phyloP scores from a whole-genome alignment of 2,329 filamentous ascomycete species.

The Alternaria conjuncta region DNA sequence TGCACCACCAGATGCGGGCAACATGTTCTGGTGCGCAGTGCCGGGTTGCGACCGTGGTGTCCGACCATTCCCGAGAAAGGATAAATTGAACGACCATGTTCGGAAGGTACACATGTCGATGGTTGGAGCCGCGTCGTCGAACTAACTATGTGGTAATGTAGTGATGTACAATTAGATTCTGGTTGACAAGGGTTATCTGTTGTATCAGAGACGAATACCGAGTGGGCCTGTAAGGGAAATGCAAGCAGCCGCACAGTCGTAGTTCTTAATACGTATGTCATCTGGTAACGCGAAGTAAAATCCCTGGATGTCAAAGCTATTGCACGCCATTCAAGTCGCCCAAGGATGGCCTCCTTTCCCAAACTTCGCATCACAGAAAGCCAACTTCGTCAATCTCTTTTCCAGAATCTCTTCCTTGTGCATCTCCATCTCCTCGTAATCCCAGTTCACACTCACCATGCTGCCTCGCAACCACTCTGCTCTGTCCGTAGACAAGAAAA shows the following conservation, averaged over 20 bases:
- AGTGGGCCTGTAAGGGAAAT: background rate
- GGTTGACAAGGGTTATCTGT: background rate
- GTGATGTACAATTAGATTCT: background rate
- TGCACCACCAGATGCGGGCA: background rate
- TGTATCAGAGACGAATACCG: background rate
- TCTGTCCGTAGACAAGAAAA: background rate
- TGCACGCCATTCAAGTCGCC: no score
- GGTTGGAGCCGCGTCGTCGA: background rate
- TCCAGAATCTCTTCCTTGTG: background rate
- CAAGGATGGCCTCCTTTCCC: background rate
- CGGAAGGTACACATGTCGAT: background rate
- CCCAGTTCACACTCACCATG: background rate
- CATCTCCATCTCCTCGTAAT: background rate
- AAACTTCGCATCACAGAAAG: background rate
- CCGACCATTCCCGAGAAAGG: background rate
- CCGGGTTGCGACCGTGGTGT: background rate
- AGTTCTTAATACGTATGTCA: background rate
- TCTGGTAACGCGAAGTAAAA: rapidly evolving
- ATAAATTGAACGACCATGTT: background rate
- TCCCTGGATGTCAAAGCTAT: background rate
- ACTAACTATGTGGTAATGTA: background rate
- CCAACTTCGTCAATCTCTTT: background rate
- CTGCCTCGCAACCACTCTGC: background rate
- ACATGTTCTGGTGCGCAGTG: background rate
- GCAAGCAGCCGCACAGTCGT: rapidly evolving